Percentiles rank a stretch among this genome's conserved stretches.
These are phyloP conservation scores for Gonapodya prolifera DNA, from an alignment of 192 early-diverging fungal species.

Conservation along the genomic window DNA sequence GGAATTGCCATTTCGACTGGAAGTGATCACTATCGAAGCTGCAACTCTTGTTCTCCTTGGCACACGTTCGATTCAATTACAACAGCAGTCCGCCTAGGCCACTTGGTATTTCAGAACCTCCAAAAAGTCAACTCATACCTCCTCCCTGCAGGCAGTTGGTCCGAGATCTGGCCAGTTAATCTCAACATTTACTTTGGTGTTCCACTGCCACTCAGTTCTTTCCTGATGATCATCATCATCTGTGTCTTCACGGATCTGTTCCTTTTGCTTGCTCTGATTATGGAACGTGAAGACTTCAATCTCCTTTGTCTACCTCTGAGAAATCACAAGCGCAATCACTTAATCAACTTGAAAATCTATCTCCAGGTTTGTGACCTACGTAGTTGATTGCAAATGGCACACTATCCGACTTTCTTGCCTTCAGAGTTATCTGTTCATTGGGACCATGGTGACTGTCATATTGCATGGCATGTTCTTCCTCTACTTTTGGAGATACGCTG, in stretches of 20 bases:
- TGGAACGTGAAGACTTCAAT: conserved; percentile 62
- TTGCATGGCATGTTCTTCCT: too few species aligned
- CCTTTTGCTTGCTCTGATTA: conserved; percentile 53
- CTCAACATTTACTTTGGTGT: conserved; percentile 67
- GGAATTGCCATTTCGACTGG: conserved; percentile 78
- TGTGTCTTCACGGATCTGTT: conserved; percentile 37
- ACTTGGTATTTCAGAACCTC: conserved; percentile 72
- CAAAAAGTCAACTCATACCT: too few species aligned
- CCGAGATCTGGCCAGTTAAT: conserved; percentile 62
- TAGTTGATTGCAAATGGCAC: too few species aligned
- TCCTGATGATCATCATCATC: conserved; percentile 14
- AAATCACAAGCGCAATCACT: conserved; percentile 44
- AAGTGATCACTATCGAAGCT: conserved; percentile 47
- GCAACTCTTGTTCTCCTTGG: conserved; percentile 32
- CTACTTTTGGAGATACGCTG: conserved; percentile 16
- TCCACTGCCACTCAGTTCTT: conserved; percentile 40
- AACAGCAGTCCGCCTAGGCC: conserved; percentile 61
- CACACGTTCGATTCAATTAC: conserved; percentile 51
- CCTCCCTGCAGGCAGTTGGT: conserved; percentile 50
- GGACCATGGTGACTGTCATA: conserved; percentile 53
- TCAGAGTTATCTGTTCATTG: conserved; percentile 71
- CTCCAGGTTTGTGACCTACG: too few species aligned
- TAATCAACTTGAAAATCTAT: too few species aligned
- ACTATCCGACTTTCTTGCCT: conserved; percentile 44
- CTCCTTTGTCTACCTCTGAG: conserved; percentile 60